Percentiles rank a stretch among this genome's conserved stretches.
These are phyloP conservation scores for Conringia planisiliqua DNA, from an alignment of 345 rosid genomes.

Conservation along the genomic window DNA sequence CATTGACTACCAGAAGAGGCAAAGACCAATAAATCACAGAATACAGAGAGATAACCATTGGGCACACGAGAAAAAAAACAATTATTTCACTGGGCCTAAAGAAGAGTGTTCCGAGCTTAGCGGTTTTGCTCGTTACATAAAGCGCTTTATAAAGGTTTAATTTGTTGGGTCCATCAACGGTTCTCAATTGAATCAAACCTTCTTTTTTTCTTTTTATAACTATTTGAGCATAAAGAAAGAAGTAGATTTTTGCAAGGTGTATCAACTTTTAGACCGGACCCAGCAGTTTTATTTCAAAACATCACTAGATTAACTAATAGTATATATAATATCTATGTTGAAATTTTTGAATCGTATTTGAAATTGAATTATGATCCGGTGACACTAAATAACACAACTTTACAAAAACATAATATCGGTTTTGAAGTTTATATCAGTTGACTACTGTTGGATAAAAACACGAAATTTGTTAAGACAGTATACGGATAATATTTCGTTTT, in stretches of 20 bases:
- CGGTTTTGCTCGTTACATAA: not conserved
- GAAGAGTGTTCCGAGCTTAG: not conserved
- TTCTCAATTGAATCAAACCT: not conserved
- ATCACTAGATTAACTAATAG: not conserved
- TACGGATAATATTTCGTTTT: no score
- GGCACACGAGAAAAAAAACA: no score
- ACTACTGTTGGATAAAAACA: no score
- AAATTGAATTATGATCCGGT: no score
- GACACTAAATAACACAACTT: no score
- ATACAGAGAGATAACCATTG: no score
- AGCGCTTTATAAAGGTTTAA: not conserved
- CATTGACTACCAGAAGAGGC: not conserved
- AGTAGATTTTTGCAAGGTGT: not conserved
- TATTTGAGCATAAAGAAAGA: not conserved
- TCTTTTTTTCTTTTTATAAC: not conserved
- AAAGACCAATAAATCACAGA: no score
- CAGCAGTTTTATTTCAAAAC: not conserved
- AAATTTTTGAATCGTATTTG: no score
- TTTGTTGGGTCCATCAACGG: not conserved
- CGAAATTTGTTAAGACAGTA: no score
- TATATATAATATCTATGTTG: not conserved
- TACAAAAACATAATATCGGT: no score
- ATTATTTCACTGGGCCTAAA: not conserved
- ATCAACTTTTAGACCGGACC: not conserved
- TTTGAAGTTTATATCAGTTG: no score